Evolutionary conservation across 768 basidiomycete genomes (phyloP).

Genomic region (Phlegmacium glaucopus): DNA sequence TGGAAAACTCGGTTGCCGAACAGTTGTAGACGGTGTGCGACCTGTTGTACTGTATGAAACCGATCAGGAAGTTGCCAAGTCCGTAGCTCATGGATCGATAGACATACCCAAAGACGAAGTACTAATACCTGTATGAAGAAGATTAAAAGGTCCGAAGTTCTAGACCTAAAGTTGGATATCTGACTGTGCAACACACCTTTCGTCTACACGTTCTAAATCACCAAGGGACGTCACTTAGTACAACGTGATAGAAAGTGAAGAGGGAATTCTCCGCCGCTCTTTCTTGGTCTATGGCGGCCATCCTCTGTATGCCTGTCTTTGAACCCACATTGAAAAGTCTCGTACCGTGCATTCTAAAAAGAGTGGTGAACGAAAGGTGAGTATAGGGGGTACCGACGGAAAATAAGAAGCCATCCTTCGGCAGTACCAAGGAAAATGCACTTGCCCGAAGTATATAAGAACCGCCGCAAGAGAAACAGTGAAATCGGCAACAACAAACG

Average conservation of each 20-base stretch:
- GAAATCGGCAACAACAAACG: too few species aligned
- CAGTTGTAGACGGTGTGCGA: constrained; percentile 96
- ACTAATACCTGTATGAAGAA: constrained; percentile 53
- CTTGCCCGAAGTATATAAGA: too few species aligned
- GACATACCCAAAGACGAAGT: constrained; percentile 93
- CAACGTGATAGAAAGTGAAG: too few species aligned
- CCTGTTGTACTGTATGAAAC: constrained; percentile 95
- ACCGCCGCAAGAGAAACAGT: too few species aligned
- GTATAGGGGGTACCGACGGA: too few species aligned
- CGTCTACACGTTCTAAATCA: constrained; percentile 47
- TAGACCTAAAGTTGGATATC: constrained; percentile 1
- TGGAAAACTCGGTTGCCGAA: constrained; percentile 94
- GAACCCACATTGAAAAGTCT: neutral
- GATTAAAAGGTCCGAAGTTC: constrained; percentile 1
- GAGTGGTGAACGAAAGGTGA: too few species aligned
- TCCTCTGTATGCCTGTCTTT: too few species aligned
- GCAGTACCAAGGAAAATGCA: too few species aligned
- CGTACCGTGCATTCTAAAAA: too few species aligned
- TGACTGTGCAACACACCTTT: constrained; percentile 80
- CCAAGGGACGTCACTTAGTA: constrained; percentile 6
- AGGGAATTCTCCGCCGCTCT: too few species aligned
- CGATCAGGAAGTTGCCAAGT: constrained; percentile 5
- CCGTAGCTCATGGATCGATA: neutral
- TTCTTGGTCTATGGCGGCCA: too few species aligned
- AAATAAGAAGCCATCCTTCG: too few species aligned